Base-by-base conservation (phyloP, 2,329 filamentous ascomycete species). In the Coleophoma crateriformis region DNA sequence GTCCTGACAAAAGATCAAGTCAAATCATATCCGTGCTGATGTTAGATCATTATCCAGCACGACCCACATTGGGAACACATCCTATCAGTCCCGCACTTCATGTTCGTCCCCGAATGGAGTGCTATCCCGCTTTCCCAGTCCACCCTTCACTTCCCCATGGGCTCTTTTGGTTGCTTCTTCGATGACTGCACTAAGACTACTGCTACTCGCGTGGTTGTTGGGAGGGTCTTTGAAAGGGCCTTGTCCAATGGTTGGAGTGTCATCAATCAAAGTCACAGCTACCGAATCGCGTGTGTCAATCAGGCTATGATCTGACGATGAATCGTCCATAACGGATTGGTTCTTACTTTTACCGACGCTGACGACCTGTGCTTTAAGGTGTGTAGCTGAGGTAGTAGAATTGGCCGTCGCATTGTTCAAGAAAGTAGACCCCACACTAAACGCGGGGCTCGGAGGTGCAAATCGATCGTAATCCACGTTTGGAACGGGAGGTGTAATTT, bases 401-500 rank as follows among this genome's bases (percentile, higher is more conserved):
- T 38, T 71, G 35, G 76, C 72, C 59, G 72, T 82, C 55, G 80
- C 81, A 54, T 77, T 84, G 69, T 82, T 86, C 57, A 87, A 70
- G 65, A 85, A 85, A 1, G 83, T 84, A 17, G 82, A 83, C 15
- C 83, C 82, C 49, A 87, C 79, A 60, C 81, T 85, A 63, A 86
- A 86, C 34, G 79, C 74, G 6, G 72, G 73, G 59, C 80, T 84
- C 57, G 74, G 75, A 19, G 74, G 39, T 60, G 59, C 73, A 62
- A 81, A 84, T 62, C 76, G 81, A 53, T 77, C 77, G 55, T 77
- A 81, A 60, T 90, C 84, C 59, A 94, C 83, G 50, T 74, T 73
- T 7, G 88, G 87, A 6, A 92, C 84, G 0, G 88, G 88, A 3
- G 89, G 88, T 15, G 86, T 69, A 50, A 75, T 69, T 45, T 73